Conservation (phyloP, 108 stramenopile species). For the Skeletonema menzelii region DNA sequence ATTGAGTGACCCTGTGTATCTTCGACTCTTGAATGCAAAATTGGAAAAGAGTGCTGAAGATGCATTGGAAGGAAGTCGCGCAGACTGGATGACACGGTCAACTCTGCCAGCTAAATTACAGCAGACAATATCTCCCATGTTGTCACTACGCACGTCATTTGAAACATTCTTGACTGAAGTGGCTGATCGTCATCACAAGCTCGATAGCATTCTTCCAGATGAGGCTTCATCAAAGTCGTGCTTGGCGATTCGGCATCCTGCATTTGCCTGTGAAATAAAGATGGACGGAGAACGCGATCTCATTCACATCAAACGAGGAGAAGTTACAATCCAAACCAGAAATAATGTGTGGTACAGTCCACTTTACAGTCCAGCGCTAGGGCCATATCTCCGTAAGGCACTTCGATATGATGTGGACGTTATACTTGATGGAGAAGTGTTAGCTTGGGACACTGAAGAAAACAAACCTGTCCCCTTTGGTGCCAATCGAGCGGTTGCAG, state of each 20-base stretch:
- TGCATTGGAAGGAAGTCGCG: conserved; percentile 40
- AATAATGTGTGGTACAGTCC: conserved; percentile 53
- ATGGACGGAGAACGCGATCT: conserved; percentile 86
- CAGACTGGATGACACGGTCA: conserved; percentile 38
- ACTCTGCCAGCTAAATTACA: conserved; percentile 46
- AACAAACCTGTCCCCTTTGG: conserved; percentile 76
- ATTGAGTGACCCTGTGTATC: conserved; percentile 43
- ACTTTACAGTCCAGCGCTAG: conserved; percentile 76
- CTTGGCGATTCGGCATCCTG: conserved; percentile 72
- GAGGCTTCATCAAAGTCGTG: conserved; percentile 29
- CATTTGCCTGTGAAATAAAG: conserved; percentile 79
- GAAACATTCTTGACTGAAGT: conserved; percentile 55
- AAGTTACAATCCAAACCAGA: conserved; percentile 57
- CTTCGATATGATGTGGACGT: conserved; percentile 68
- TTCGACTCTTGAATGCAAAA: conserved; percentile 26
- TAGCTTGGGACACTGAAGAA: conserved; percentile 67
- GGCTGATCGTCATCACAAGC: conserved; percentile 46
- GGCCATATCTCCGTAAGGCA: conserved; percentile 70
- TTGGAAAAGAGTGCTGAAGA: conserved; percentile 36
- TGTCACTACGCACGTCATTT: conserved; percentile 62
- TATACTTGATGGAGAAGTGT: conserved; percentile 85
- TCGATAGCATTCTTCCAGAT: conserved; percentile 24
- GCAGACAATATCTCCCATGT: conserved; percentile 75
- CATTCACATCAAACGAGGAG: conserved; percentile 60
- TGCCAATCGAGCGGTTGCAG: conserved; percentile 71